These are phyloP conservation scores for Ophiosphaerella korrae DNA, from an alignment of 2,329 filamentous ascomycete species.

Conservation along the genomic window DNA sequence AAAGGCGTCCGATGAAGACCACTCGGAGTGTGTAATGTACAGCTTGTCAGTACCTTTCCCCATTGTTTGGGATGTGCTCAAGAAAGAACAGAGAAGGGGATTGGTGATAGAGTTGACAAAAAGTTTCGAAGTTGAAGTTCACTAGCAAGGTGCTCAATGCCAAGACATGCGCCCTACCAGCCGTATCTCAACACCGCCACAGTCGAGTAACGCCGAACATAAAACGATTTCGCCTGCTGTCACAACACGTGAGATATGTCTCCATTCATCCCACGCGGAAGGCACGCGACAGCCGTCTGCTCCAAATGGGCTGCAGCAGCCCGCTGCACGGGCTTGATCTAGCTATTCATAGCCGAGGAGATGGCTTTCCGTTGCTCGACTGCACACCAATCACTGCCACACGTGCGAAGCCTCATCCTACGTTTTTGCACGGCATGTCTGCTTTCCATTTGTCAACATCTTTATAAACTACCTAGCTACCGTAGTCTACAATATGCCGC, in stretches of 20 bases:
- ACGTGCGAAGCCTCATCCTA: constrained; percentile 1
- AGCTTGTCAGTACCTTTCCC: constrained; percentile 51
- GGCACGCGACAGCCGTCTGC: not conserved
- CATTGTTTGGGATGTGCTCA: constrained; percentile 24
- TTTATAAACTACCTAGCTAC: not conserved
- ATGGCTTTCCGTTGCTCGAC: too few relatives aligned
- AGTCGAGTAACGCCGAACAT: too few relatives aligned
- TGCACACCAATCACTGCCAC: not conserved
- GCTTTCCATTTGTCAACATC: not conserved
- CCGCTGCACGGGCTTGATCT: not conserved
- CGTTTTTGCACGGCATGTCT: constrained; percentile 1
- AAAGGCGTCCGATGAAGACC: constrained; percentile 89
- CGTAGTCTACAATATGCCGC: not conserved
- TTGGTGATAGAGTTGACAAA: not conserved
- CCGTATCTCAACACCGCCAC: too few relatives aligned
- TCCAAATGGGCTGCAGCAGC: not conserved
- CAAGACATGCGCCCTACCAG: constrained; percentile 8
- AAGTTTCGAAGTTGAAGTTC: constrained; percentile 4
- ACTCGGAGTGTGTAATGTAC: constrained; percentile 93
- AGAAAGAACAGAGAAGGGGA: not conserved
- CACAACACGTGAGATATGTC: too few relatives aligned
- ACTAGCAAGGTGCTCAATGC: not conserved
- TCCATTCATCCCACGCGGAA: not conserved
- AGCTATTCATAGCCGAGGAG: too few relatives aligned
- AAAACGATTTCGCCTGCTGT: too few relatives aligned